Evolutionary conservation across 1,284 basidiomycete species (phyloP), one percentile per base, ranked within the genome.

Genomic region (Phlebopus sp.): DNA sequence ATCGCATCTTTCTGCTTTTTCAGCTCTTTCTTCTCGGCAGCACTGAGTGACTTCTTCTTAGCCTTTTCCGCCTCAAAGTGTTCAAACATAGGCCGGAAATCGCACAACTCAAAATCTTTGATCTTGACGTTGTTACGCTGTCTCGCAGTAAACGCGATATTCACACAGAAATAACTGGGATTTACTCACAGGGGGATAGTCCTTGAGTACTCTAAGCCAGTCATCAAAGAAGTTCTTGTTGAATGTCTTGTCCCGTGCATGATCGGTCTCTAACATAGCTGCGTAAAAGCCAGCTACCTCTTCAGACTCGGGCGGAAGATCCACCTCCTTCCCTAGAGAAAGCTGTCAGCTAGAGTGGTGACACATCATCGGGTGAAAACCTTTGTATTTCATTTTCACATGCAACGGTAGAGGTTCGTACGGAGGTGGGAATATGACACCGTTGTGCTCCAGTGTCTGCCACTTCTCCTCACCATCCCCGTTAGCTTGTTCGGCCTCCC

Each of bases 201-300:
- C 77, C 58, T 87, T 84, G 51, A 98, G 69, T 14, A 95, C 77
- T 9, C 73, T 78, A 54, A 84, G 77, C 78, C 90, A 99, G 67
- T 97, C 95, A 1, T 85, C 76, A 69, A 99, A 99, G 71, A 99
- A 99, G 72, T 99, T 99, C 65, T 86, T 83, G 69, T 92, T 92
- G 74, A 99, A 99, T 0, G 79, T 85, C 21, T 75, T 75, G 67
- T 99, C 95, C 67, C 90, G 78, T 3, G 90, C 92, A 62, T 99
- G 95, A 56, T 96, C 92, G 3, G 92, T 91, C 68, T 96, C 93
- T 45, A 99, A 64, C 75, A 99, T 83, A 25, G 93, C 91, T 23
- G 78, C 97, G 62, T 96, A 99, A 72, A 99, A 99, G 31, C 91
- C 90, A 37, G 97, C 97, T 35, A 99, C 95, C 69, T 99, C 97